Evolutionary conservation across 129 eudicot genomes (phyloP), one percentile per base, ranked within the genome.

Genomic region (Scalesia atractyloides): DNA sequence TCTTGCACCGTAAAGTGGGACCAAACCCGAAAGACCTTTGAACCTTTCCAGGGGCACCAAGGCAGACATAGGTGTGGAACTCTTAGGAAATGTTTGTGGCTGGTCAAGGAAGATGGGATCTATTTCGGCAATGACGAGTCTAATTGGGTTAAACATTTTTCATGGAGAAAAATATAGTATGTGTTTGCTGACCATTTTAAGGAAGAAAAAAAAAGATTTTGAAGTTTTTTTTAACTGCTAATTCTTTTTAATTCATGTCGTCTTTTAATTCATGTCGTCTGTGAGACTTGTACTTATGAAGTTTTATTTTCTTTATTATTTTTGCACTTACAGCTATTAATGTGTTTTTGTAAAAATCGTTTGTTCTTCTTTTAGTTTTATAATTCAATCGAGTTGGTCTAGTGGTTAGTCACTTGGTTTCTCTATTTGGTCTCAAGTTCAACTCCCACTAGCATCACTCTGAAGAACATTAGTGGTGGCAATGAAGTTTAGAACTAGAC

Each of bases 91-190:
- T 78, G 83, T 67, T 79, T 74, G 30, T 86, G 91, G 91, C 67
- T 86, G 76, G 84, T 86, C n/a, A 86, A 74, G 70, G 88, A 86
- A 41, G 91, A 86, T 77, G 91, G 91, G 0, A 80, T 83, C 19
- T 86, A 86, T 78, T 83, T 83, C 50, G 83, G 85, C 34, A 66
- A 67, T 19, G 74, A 80, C 13, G 86, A 82, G 64, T 43, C 64
- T 47, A 34, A n/a, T 17, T 86, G 83, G 83, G 60, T 65, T 48
- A 86, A 83, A 62, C 78, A 86, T 70, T 74, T 86, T 74, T 60
- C 86, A 30, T 86, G 88, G 91, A 19, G 56, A 7, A 70, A 68
- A 18, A 33, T 5, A 11, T 57, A 5, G 5, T 56, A 18, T 48
- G 19, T 37, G 36, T 46, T 48, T 46, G 61, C 49, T 61, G 17